Evolutionary conservation across 2,329 filamentous ascomycete species (phyloP).

Genomic region (Calonectria pseudoreteaudii): DNA sequence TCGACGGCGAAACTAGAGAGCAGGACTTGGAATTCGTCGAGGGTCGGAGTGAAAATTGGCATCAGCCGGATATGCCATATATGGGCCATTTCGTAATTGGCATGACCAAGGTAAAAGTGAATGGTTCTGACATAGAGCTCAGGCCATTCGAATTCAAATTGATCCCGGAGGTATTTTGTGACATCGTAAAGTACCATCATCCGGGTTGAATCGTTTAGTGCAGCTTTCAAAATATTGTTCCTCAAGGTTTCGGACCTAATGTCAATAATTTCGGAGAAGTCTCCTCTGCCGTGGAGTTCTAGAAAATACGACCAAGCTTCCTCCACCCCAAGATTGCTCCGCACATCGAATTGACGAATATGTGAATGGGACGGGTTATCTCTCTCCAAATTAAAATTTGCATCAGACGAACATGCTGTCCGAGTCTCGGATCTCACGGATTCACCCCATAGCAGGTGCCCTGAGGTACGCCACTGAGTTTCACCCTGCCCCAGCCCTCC

Average conservation of each 20-base stretch:
- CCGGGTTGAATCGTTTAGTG: constrained; percentile 40
- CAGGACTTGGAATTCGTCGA: constrained; percentile 55
- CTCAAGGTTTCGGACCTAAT: constrained; percentile 42
- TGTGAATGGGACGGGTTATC: constrained; percentile 35
- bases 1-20: constrained; percentile 58
- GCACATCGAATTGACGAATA: constrained; percentile 31
- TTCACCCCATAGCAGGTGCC: background rate
- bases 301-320: constrained; percentile 46
- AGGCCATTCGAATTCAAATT: constrained; percentile 59
- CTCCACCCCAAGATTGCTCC: constrained; percentile 34
- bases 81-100: constrained; percentile 52
- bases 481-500: constrained; percentile 31
- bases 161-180: constrained; percentile 49
- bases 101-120: constrained; percentile 54
- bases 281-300: constrained; percentile 32
- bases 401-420: background rate
- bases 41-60: constrained; percentile 55
- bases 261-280: constrained; percentile 35
- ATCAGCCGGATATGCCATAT: constrained; percentile 62
- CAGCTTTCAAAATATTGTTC: constrained; percentile 45
- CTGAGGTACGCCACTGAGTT: background rate
- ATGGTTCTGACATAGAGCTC: constrained; percentile 62
- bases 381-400: constrained; percentile 10
- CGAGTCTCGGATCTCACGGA: background rate
- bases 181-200: constrained; percentile 42